Base-by-base conservation (phyloP, 768 basidiomycete species). In the Galerina marginata region DNA sequence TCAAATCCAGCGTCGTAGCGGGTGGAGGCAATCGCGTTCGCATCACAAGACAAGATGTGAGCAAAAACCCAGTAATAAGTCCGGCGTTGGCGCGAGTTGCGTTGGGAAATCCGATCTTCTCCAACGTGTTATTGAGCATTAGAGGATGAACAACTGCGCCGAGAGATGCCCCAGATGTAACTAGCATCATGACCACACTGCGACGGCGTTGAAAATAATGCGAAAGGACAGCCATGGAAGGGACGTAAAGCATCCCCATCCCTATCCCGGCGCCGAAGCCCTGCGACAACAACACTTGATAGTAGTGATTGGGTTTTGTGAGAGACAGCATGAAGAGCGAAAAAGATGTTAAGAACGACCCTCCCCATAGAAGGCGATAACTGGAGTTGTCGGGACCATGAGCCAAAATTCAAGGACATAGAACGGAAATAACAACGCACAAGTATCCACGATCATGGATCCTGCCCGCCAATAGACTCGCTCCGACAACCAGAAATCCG, bases 161-260 rank as follows among this genome's bases (percentile, higher is more conserved):
- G 6, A 61, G 33, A 2, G 60, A 51, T 9, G 50, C 45, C 6
- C 60, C 60, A 9, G 55, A 36, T 3, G 54, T 42, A 4, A 57
- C 55, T 4, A 61, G 26, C 1, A 42, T 52, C 43, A 56, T 57
- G 2, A 52, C 60, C 14, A 56, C 12, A 20, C 20, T 46, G 20
- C 54, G 29, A 6, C 60, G 40, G 14, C 49, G 39, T 7, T 45
- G 55, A 36, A 61, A 61, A 16, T 61, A 57, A 52, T 61, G 60
- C 6, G 55, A 52, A 6, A 57, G 33, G 11, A 61, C 55, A 29
- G 54, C 48, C 12, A 61, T 44, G 6, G 49, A 46, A 6, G 60
- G 60, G 15, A 61, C 50, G 44, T 56, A 61, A 16, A 57, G 47
- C 49, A 61, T 51, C n/a, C 60, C 60, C 4, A 57, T 39, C 2